These are phyloP conservation scores for Solanum virginianum DNA, from an alignment of 257 asterid species.

Conservation along the genomic window DNA sequence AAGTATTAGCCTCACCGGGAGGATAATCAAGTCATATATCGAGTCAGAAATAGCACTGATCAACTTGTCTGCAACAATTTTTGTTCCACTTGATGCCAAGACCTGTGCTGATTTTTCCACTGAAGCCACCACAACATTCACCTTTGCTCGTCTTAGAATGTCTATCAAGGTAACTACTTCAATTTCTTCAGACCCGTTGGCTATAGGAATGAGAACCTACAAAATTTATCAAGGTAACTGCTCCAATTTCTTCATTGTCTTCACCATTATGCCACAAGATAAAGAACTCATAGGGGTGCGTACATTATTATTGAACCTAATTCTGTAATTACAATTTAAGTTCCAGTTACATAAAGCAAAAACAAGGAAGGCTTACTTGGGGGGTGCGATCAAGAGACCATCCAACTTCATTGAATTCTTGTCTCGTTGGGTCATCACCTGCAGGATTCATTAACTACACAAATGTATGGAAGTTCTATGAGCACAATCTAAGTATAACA, in stretches of 20 bases:
- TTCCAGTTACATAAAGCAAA: neutral
- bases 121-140: constrained; percentile 61
- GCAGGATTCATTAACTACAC: constrained; percentile 37
- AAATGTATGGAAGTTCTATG: constrained; percentile 4
- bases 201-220: constrained; percentile 81
- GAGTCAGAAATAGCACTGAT: constrained; percentile 49
- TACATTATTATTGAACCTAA: neutral
- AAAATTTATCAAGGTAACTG: neutral
- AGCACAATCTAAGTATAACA: neutral
- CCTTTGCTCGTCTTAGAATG: constrained; percentile 75
- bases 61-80: constrained; percentile 58
- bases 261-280: neutral
- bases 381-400: constrained; percentile 76
- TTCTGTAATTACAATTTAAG: neutral
- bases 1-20: constrained; percentile 37
- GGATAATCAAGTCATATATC: constrained; percentile 61
- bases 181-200: constrained; percentile 82
- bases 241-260: neutral
- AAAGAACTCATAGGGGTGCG: neutral
- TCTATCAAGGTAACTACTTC: constrained; percentile 72
- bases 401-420: constrained; percentile 68
- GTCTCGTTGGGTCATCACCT: constrained; percentile 31
- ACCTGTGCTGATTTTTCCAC: constrained; percentile 50
- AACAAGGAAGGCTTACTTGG: constrained; percentile 22
- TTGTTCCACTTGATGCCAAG: constrained; percentile 45